Evolutionary conservation across 2,329 filamentous ascomycete genomes (phyloP).

Genomic region (Decorospora gaudefroyi): DNA sequence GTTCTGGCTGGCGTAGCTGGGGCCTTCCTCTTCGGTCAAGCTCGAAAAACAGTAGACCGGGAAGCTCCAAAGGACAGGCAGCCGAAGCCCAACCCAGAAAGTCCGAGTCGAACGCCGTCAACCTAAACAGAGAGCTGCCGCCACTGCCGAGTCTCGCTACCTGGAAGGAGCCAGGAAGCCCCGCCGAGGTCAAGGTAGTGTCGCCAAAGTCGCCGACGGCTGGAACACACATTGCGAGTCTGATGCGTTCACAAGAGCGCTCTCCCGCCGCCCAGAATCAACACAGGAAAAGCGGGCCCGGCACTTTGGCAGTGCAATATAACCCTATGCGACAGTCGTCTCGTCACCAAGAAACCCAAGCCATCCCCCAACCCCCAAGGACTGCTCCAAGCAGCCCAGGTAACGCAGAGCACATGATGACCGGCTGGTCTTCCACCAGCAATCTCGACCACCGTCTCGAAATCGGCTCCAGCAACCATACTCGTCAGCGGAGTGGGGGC

Average conservation of each 20-base stretch:
- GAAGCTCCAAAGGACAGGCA: slow-evolving; percentile 34
- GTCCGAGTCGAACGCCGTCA: slow-evolving; percentile 33
- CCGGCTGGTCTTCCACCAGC: slow-evolving; percentile 32
- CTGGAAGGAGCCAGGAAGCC: slow-evolving; percentile 37
- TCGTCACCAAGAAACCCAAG: slow-evolving; percentile 16
- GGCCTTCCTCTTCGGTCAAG: slow-evolving; percentile 42
- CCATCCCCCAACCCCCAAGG: slow-evolving; percentile 16
- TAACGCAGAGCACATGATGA: slow-evolving; percentile 27
- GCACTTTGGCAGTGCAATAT: slow-evolving; percentile 34
- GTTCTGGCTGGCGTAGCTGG: slow-evolving; percentile 49
- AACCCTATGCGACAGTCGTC: slow-evolving; percentile 25
- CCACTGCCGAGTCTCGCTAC: slow-evolving; percentile 54
- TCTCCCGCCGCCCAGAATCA: slow-evolving; percentile 35
- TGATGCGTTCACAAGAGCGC: slow-evolving; percentile 44
- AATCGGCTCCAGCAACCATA: slow-evolving; percentile 18
- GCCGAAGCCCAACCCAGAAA: slow-evolving; percentile 37
- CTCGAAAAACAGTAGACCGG: slow-evolving; percentile 40
- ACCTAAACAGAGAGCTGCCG: slow-evolving; percentile 55
- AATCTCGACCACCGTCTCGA: slow-evolving; percentile 29
- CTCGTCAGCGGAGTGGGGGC: slow-evolving; percentile 22
- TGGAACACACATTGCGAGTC: slow-evolving; percentile 40
- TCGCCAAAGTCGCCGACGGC: slow-evolving; percentile 24
- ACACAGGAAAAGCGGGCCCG: slow-evolving; percentile 40
- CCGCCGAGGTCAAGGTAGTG: slow-evolving; percentile 20
- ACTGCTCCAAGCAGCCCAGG: slow-evolving; percentile 13